Evolutionary conservation across 2,329 filamentous ascomycete species (phyloP), one percentile per base, ranked within the genome.

Genomic region (Didymella exigua): DNA sequence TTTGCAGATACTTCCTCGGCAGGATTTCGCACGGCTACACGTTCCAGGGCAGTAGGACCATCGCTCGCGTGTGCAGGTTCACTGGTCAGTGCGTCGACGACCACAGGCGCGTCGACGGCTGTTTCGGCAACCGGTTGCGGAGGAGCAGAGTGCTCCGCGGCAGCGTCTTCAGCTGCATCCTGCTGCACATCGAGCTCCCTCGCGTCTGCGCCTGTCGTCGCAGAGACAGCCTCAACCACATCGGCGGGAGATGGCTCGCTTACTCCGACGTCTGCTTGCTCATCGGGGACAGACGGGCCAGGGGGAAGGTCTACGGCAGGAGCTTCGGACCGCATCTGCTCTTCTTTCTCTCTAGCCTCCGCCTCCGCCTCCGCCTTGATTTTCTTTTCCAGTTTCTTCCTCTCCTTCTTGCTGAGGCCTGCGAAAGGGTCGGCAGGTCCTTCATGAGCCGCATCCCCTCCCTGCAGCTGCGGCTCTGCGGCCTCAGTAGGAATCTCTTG

Each of bases 331-430:
- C 11, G n/a, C 16, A 26, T 13, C 8, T 41, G 36, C 13, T 23
- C 31, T n/a, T 18, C 24, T 19, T 33, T 62, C 44, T 61, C 59
- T 23, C 50, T 48, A 29, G 61, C 57, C 26, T 67, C 69, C 2
- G 56, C 47, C 19, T 62, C 59, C 4, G 57, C 61, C 53, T 76
- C 73, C 46, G 63, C 65, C 65, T 54, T 37, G 36, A 54, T 31
- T 7, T 45, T 77, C 60, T 59, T 56, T 40, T 67, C 56, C 8
- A 69, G 56, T 52, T 64, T 68, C 61, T 69, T 71, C 44, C 50
- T 40, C 23, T 49, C 40, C 16, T 34, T 49, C 45, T 54, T 54
- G 29, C 21, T 54, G 23, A 54, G 52, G 1, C 52, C 52, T 5
- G 45, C 52, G 23, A 54, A 54, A 18, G 40, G 52, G 10, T 54